Evolutionary conservation across 1,139 yeast species (phyloP).

Genomic region (Magnusiomyces ingens): DNA sequence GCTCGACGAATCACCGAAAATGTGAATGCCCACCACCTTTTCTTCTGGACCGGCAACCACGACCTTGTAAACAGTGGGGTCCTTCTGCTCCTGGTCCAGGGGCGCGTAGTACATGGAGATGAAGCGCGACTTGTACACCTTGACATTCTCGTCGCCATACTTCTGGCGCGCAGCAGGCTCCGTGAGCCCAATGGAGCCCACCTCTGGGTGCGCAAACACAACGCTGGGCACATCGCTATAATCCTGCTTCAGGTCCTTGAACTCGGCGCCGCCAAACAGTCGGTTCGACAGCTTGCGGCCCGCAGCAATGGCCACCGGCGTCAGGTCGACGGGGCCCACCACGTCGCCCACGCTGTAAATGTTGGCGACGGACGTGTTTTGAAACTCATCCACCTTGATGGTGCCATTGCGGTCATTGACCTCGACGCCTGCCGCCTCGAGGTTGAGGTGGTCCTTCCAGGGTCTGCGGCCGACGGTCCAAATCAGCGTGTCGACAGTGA

Average conservation of each 20-base stretch:
- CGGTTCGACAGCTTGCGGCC: slow-evolving; percentile 92
- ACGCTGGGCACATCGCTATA: slow-evolving; percentile 82
- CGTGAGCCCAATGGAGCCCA: slow-evolving; percentile 84
- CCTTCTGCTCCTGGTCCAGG: slow-evolving; percentile 56
- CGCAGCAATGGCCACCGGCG: slow-evolving; percentile 98
- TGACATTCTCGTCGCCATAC: slow-evolving; percentile 75
- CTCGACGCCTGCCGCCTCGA: slow-evolving; percentile 38
- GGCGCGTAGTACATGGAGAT: slow-evolving; percentile 92
- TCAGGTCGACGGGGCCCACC: slow-evolving; percentile 76
- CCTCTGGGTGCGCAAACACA: slow-evolving; percentile 94
- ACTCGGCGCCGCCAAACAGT: slow-evolving; percentile 71
- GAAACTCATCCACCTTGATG: slow-evolving; percentile 47
- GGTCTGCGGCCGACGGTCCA: slow-evolving; percentile 96
- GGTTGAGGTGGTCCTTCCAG: slow-evolving; percentile 55
- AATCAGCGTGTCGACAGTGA: slow-evolving; percentile 62
- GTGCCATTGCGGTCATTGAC: neutral
- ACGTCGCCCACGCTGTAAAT: slow-evolving; percentile 91
- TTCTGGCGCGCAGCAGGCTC: slow-evolving; percentile 69
- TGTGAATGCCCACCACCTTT: slow-evolving; percentile 90
- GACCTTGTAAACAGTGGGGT: slow-evolving; percentile 82
- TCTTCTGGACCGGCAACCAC: slow-evolving; percentile 74
- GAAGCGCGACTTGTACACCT: slow-evolving; percentile 75
- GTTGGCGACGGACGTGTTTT: slow-evolving; percentile 65
- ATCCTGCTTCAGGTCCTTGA: slow-evolving; percentile 67
- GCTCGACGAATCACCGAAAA: slow-evolving; percentile 83